phyloP scores from a whole-genome alignment of 345 rosid genomes.

The Eucalyptus curtisii region DNA sequence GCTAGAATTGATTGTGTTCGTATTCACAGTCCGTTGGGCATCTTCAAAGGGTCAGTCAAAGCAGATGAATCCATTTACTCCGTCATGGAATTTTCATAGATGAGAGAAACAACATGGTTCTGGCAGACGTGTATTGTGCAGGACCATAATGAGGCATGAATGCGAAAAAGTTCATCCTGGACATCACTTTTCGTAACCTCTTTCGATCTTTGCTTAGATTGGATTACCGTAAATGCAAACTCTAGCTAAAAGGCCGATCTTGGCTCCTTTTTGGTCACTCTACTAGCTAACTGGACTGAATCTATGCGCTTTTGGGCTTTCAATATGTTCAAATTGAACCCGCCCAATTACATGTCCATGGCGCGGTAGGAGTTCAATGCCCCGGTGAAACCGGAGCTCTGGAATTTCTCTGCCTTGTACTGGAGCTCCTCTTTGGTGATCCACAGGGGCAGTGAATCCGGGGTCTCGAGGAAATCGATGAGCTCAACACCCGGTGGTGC shows the following conservation, averaged over 20 bases:
- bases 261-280: background rate
- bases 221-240: background rate
- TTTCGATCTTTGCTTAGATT: background rate
- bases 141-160: background rate
- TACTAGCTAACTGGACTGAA: background rate
- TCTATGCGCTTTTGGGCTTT: background rate
- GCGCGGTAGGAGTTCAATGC: constrained; percentile 10
- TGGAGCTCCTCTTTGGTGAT: constrained; percentile 13
- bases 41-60: background rate
- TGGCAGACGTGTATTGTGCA: background rate
- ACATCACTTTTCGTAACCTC: background rate
- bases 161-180: background rate
- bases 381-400: constrained; percentile 10
- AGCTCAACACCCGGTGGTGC: constrained; percentile 5
- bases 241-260: background rate
- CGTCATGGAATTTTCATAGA: background rate
- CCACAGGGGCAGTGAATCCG: constrained; percentile 5
- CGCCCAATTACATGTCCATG: background rate
- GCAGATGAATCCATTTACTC: background rate
- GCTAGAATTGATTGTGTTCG: background rate
- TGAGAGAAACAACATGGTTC: background rate
- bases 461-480: constrained; percentile 15
- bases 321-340: background rate
- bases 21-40: background rate
- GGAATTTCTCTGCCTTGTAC: constrained; percentile 6